Base-by-base conservation (phyloP, 2,329 filamentous ascomycete genomes). In the Aspergillus persii region DNA sequence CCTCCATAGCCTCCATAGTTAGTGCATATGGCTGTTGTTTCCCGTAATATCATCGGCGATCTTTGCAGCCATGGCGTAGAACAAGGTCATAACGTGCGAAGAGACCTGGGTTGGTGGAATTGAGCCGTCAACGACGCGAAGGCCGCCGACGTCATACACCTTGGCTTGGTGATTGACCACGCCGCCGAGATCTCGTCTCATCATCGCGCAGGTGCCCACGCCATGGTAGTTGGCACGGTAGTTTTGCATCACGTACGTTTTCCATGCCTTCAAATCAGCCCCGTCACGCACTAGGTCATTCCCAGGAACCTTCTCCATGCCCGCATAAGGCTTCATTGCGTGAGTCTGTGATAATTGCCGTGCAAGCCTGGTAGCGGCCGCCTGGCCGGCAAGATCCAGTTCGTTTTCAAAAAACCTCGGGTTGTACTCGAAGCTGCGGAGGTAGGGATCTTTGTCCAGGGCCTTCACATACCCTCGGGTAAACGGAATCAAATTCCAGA, bases 61-160 rank as follows among this genome's bases (percentile, higher is more conserved):
- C 57, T 67, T 70, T 61, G 64, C 39, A 0, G 71, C 68, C 67
- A 73, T 71, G 2, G 57, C 71, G 46, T 72, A 73, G 39, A 72
- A 71, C 1, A 70, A 58, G 3, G 61, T 68, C 69, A 71, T 71
- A 23, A 73, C 67, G 49, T 73, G 70, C 5, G 68, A 60, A 23
- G 70, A 72, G 3, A 72, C 56, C 50, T 73, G 70, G 18, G 69
- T 72, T 2, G 75, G 73, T 12, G 71, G 68, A 11, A 74, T 69
- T 48, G 72, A 75, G 7, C 73, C 73, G 58, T 77, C 75, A 29
- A 75, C 66, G 1, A 77, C 74, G 8, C 74, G 68, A 9, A 76
- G 68, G 4, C 68, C 65, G n/a, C 69, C 39, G 1, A 71, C 66
- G 12, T 68, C 73, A 54, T 74, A 74, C 5, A 72, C 71, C 54